phyloP scores from a whole-genome alignment of 768 basidiomycete species.

The Lentinula edodes region DNA sequence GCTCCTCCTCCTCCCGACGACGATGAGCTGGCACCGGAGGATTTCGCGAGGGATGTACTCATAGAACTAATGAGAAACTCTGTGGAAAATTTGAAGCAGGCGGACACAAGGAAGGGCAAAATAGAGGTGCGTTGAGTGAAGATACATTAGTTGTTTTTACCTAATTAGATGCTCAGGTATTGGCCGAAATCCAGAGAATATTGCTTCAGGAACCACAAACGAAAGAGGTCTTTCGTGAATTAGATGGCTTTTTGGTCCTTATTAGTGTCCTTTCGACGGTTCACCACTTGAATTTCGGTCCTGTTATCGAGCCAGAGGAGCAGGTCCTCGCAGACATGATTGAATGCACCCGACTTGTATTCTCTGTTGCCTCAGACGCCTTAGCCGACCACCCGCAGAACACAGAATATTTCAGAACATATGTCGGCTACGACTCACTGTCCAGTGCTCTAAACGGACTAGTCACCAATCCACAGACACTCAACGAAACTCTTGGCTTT shows the following conservation, averaged over 20 bases:
- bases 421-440: constrained; percentile 64
- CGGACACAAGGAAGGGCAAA: constrained; percentile 38
- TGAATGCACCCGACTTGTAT: constrained; percentile 55
- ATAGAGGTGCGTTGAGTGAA: constrained; percentile 45
- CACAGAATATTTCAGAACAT: constrained; percentile 55
- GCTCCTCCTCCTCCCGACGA: constrained; percentile 21
- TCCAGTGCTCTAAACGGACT: constrained; percentile 53
- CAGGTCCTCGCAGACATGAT: constrained; percentile 31
- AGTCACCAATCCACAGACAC: constrained; percentile 37
- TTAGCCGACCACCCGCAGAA: constrained; percentile 53
- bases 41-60: constrained; percentile 69
- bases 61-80: constrained; percentile 65
- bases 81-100: constrained; percentile 63
- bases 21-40: constrained; percentile 48
- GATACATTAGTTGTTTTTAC: not conserved
- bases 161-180: constrained; percentile 34
- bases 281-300: constrained; percentile 24
- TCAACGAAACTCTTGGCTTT: constrained; percentile 58
- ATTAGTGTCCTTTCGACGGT: constrained; percentile 68
- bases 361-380: constrained; percentile 61
- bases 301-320: constrained; percentile 32
- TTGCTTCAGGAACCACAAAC: constrained; percentile 61
- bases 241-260: constrained; percentile 75
- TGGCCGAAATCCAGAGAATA: constrained; percentile 62
- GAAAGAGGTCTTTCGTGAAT: constrained; percentile 73